Base-by-base conservation (phyloP, 805 yeast species). In the Teunomyces funiuensis region DNA sequence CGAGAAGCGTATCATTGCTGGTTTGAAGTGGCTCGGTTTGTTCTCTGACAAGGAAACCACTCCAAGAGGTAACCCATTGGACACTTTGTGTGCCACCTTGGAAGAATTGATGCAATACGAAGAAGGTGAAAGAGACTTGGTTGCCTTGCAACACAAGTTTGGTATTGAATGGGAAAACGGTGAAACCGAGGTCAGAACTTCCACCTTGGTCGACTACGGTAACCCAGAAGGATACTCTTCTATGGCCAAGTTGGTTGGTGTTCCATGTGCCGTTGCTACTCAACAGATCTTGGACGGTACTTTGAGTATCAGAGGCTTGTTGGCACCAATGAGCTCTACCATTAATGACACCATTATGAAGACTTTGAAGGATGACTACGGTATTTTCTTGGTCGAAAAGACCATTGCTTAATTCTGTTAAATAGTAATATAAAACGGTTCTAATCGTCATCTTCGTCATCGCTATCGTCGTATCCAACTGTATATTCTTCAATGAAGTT, bases 211-310 rank as follows among this genome's bases (percentile, higher is more conserved):
- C 27, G 96, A 89, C 68, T 88, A 87, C 69, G 99, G 99, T 73
- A 82, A 78, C 53, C 85, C 85, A 56, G 72, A 79, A 47, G 88
- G 90, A 46, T 93, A 91, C 82, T 85, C 96, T 29, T 90, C 98
- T 26, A 93, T 93, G 99, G 99, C 99, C 53, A 90, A 91, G 65
- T 80, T 88, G 51, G 99, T 93, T 42, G 99, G 99, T 74, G 91
- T 89, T 50, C 99, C 99, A 53, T 91, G 96, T 72, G 97, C 97
- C 41, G 95, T 93, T 64, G 99, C 98, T 22, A 76, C 85, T 45
- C 80, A 81, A 71, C 84, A 86, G 68, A 85, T 93, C 49, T 77
- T 93, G 57, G 80, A 85, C 53, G 97, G 97, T 52, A 79, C 83
- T 43, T 74, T 77, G 53, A 76, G 81, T 57, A 78, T 74, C 47